Conservation (phyloP, 306 rosid species). For the Medicago truncatula region MtrunA17r5.0-ANR NC_053046.1:41499001-41499500, state of each 20-base stretch:
- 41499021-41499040: neutral
- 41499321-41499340: slow-evolving; percentile 36
- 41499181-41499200: slow-evolving; percentile 31
- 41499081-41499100: slow-evolving; percentile 26
- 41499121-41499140: neutral
- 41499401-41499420: slow-evolving; percentile 34
- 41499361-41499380: slow-evolving; percentile 12
- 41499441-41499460: slow-evolving; percentile 36
- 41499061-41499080: slow-evolving; percentile 37
- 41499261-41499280: neutral
- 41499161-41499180: slow-evolving; percentile 19
- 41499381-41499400: neutral
- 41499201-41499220: neutral
- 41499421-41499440: neutral
- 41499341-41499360: slow-evolving; percentile 17
- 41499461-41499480: slow-evolving; percentile 16
- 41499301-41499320: slow-evolving; percentile 24
- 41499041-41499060: slow-evolving; percentile 33
- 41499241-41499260: neutral
- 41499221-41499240: neutral
- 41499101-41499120: neutral
- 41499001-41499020: slow-evolving; percentile 23
- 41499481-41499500: neutral
- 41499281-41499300: slow-evolving; percentile 37
- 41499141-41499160: slow-evolving; percentile 26